These are phyloP conservation scores for Candida sonorensis DNA, from an alignment of 805 yeast genomes.

Conservation along the genomic window DNA sequence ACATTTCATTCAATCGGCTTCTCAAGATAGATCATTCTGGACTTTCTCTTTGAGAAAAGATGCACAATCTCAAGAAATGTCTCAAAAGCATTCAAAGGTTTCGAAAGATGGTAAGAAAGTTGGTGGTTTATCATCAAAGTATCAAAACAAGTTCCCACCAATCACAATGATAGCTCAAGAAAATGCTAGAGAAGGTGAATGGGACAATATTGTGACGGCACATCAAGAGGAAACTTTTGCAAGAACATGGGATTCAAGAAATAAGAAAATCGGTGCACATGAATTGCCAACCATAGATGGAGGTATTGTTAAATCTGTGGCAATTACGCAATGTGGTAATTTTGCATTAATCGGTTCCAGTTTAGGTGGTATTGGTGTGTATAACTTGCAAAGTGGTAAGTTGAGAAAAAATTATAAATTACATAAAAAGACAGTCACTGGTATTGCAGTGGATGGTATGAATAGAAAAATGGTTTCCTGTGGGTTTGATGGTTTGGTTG, in stretches of 20 bases:
- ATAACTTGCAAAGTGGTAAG: constrained; percentile 88
- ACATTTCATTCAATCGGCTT: constrained; percentile 81
- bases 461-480: constrained; percentile 80
- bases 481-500: constrained; percentile 85
- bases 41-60: constrained; percentile 88
- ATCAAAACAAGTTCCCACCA: constrained; percentile 72
- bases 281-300: constrained; percentile 68
- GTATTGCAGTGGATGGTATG: constrained; percentile 84
- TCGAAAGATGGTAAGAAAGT: constrained; percentile 42
- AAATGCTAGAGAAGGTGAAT: constrained; percentile 72
- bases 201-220: constrained; percentile 90
- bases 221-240: constrained; percentile 82
- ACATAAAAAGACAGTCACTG: constrained; percentile 80
- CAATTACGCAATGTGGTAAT: constrained; percentile 90
- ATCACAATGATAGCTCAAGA: constrained; percentile 65
- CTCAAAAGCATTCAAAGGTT: constrained; percentile 53
- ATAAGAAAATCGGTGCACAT: constrained; percentile 75
- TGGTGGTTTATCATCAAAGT: constrained; percentile 47
- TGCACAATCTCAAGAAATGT: constrained; percentile 90
- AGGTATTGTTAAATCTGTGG: constrained; percentile 62
- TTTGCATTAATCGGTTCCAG: constrained; percentile 90
- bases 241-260: constrained; percentile 81
- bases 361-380: constrained; percentile 76
- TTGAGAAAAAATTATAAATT: constrained; percentile 61
- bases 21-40: constrained; percentile 86